Conservation (phyloP, 2,329 filamentous ascomycete species). For the Pseudogymnoascus sp. region DNA sequence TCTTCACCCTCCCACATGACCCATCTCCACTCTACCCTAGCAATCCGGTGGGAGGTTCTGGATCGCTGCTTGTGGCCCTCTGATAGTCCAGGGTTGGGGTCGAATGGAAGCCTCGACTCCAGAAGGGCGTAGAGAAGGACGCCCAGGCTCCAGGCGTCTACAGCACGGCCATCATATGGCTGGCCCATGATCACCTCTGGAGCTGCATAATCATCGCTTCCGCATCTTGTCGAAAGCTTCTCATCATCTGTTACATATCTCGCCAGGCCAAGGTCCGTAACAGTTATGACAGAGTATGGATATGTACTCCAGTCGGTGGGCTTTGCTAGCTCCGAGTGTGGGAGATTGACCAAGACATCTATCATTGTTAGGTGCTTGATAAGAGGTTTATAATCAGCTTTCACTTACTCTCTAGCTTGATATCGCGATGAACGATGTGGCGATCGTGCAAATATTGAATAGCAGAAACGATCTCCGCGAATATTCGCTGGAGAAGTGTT, state of each 20-base stretch:
- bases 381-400: not conserved
- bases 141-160: conserved; percentile 90
- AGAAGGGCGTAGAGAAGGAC: conserved; percentile 89
- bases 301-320: conserved; percentile 62
- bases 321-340: conserved; percentile 56
- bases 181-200: conserved; percentile 95
- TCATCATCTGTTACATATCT: conserved; percentile 77
- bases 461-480: conserved; percentile 78
- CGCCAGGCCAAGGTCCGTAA: conserved; percentile 87
- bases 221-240: conserved; percentile 85
- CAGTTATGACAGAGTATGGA: conserved; percentile 73
- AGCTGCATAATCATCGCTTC: conserved; percentile 93
- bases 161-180: conserved; percentile 83
- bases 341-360: conserved; percentile 89
- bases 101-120: conserved; percentile 88
- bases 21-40: conserved; percentile 93
- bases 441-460: conserved; percentile 77
- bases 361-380: conserved; percentile 10
- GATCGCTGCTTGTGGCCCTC: conserved; percentile 69
- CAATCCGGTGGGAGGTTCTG: conserved; percentile 86
- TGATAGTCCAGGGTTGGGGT: conserved; percentile 68
- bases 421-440: conserved; percentile 89
- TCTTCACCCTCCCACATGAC: conserved; percentile 74
- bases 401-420: conserved; percentile 88
- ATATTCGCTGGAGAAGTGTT: conserved; percentile 69